Evolutionary conservation across 2,329 filamentous ascomycete species (phyloP).

Genomic region (Diaporthe sp.): DNA sequence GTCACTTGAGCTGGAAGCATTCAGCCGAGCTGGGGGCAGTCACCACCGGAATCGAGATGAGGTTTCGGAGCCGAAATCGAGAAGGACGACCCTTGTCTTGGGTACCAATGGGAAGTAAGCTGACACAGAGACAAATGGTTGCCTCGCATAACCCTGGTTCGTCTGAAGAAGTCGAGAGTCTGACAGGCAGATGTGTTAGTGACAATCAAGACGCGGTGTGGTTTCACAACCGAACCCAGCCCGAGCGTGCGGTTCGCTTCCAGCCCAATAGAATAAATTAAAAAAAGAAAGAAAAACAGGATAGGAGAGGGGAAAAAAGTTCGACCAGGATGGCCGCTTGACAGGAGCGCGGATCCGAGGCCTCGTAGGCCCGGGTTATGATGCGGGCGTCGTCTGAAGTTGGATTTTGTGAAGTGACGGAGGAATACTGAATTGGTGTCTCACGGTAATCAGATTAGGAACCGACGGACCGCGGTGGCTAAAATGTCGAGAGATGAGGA

Average conservation of each 20-base stretch:
- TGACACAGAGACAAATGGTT: slow-evolving; percentile 6
- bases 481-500: slow-evolving; percentile 2
- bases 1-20: not conserved
- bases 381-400: slow-evolving; percentile 27
- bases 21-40: not conserved
- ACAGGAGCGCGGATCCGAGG: not conserved
- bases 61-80: slow-evolving; percentile 13
- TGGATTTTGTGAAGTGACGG: not conserved
- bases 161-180: slow-evolving; percentile 13
- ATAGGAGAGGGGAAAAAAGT: not conserved
- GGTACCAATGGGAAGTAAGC: not conserved
- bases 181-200: slow-evolving; percentile 10
- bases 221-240: slow-evolving; percentile 16
- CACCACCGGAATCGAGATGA: not conserved
- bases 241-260: slow-evolving; percentile 10
- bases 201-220: slow-evolving; percentile 6
- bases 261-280: not conserved
- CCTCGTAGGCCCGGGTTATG: not conserved
- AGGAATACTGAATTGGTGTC: not conserved
- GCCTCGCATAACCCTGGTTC: slow-evolving; percentile 17
- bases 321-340: not conserved
- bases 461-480: slow-evolving; percentile 25
- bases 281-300: not conserved
- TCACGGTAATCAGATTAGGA: not conserved
- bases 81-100: not conserved